Percentiles rank a stretch among this genome's conserved stretches.
These are phyloP conservation scores for Diaporthe eres DNA, from an alignment of 2,329 filamentous ascomycete species.

Conservation along the genomic window DNA sequence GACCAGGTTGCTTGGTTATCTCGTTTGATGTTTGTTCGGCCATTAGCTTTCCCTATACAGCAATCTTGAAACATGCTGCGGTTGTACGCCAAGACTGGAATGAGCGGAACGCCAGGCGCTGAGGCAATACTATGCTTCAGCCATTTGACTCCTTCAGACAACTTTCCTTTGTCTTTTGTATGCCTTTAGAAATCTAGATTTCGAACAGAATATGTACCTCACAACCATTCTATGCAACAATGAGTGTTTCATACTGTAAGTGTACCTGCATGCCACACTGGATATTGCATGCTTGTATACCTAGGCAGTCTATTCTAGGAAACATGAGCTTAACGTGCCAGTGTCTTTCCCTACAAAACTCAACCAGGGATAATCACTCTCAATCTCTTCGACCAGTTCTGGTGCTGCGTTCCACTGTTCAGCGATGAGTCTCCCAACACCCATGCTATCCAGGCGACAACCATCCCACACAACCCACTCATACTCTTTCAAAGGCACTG, in stretches of 20 bases:
- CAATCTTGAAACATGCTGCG: constrained; percentile 18
- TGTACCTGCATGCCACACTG: no score
- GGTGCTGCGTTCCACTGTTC: background rate
- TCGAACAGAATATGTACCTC: background rate
- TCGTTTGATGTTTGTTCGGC: background rate
- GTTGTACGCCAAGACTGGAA: constrained; percentile 2
- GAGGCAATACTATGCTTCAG: background rate
- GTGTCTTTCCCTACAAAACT: background rate
- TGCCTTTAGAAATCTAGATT: background rate
- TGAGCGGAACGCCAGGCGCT: background rate
- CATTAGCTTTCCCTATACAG: background rate
- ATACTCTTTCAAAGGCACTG: background rate
- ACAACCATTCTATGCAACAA: background rate
- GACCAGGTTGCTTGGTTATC: background rate
- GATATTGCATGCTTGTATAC: no score
- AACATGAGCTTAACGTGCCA: no score
- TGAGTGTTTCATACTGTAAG: no score
- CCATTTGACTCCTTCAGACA: constrained; percentile 10
- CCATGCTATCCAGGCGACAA: background rate
- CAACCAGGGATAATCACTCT: background rate
- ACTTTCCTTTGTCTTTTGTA: background rate
- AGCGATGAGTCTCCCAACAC: background rate
- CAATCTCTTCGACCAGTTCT: background rate
- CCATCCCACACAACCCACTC: background rate
- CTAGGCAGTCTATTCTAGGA: no score